Evolutionary conservation across 352 stramenopile species (phyloP).

Genomic region (Peronospora belbahrii): DNA sequence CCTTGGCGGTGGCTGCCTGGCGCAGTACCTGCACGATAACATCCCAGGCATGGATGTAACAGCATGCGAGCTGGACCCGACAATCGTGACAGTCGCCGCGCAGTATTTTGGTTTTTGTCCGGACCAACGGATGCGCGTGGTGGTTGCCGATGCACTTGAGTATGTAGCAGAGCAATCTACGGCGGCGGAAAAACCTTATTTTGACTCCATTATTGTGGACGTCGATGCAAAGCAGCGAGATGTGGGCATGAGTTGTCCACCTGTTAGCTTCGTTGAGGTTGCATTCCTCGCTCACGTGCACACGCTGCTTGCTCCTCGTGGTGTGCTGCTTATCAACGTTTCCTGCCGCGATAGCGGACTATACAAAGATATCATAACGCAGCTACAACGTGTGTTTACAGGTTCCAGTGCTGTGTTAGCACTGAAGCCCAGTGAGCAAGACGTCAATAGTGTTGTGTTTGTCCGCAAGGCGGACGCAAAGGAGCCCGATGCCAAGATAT

Average conservation of each 20-base stretch:
- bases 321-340: constrained; percentile 63
- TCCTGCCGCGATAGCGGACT: constrained; percentile 37
- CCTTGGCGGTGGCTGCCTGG: constrained; percentile 61
- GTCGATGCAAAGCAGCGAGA: constrained; percentile 68
- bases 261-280: constrained; percentile 49
- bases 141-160: constrained; percentile 43
- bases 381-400: constrained; percentile 31
- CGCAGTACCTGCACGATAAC: constrained; percentile 57
- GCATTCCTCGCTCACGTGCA: constrained; percentile 34
- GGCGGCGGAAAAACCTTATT: constrained; percentile 11
- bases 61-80: constrained; percentile 58
- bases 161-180: constrained; percentile 31
- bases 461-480: constrained; percentile 30
- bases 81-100: constrained; percentile 50
- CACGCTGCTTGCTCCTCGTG: constrained; percentile 25
- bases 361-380: constrained; percentile 44
- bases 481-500: constrained; percentile 19
- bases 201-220: constrained; percentile 65
- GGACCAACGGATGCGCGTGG: constrained; percentile 34
- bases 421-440: constrained; percentile 37
- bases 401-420: constrained; percentile 22
- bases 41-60: constrained; percentile 41
- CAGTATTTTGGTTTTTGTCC: constrained; percentile 62
- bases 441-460: constrained; percentile 63
- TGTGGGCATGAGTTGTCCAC: constrained; percentile 63